Percentiles rank a stretch among this genome's conserved stretches.
These are phyloP conservation scores for Medakamo hakoo DNA, from an alignment of 139 green algal genomes.

Conservation along the genomic window DNA sequence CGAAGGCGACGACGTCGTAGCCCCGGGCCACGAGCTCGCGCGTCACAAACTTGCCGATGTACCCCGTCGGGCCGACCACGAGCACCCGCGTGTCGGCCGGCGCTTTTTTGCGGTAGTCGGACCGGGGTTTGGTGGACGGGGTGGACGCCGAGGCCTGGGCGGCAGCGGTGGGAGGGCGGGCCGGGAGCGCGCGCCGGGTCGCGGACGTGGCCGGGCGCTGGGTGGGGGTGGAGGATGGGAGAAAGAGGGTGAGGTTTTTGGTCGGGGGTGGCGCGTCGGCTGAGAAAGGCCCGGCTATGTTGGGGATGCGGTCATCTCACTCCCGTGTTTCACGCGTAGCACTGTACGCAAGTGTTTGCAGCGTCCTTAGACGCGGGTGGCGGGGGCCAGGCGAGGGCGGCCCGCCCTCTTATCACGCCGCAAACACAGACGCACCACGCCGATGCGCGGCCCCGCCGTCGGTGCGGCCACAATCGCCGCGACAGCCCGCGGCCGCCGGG, in stretches of 20 bases:
- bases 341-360: too few relatives aligned
- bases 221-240: neutral
- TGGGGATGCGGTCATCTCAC: too few relatives aligned
- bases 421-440: too few relatives aligned
- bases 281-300: too few relatives aligned
- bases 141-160: neutral
- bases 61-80: conserved; percentile 88
- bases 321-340: too few relatives aligned
- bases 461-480: too few relatives aligned
- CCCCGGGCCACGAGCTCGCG: conserved; percentile 43
- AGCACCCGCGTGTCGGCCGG: conserved; percentile 68
- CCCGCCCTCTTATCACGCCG: neutral
- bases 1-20: conserved; percentile 70
- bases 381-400: neutral
- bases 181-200: neutral
- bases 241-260: too few relatives aligned
- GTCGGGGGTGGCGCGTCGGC: too few relatives aligned
- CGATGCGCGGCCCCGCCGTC: too few relatives aligned
- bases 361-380: too few relatives aligned
- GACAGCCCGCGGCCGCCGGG: too few relatives aligned
- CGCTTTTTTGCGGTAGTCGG: conserved; percentile 38
- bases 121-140: conserved; percentile 1
- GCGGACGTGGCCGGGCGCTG: neutral
- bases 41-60: conserved; percentile 86
- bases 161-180: neutral